phyloP scores from a whole-genome alignment of 306 rosid species.

The Begonia loranthoides region DNA sequence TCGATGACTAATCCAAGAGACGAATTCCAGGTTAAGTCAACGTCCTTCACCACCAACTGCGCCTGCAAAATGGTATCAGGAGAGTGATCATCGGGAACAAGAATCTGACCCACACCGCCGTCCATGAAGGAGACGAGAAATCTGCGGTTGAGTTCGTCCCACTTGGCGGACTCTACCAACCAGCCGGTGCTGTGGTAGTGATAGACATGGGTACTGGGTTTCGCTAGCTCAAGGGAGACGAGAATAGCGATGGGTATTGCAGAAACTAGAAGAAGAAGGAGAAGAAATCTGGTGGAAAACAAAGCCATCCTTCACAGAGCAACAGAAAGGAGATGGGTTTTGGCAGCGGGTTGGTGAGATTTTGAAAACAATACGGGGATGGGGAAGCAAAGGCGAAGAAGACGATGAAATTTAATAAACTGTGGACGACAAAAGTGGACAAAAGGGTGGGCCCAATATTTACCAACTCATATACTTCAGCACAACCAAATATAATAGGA shows the following conservation, averaged over 20 bases:
- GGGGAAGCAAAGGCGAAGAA: no score
- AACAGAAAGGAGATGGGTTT: neutral
- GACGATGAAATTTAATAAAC: no score
- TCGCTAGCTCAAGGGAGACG: conserved; percentile 48
- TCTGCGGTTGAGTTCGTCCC: conserved; percentile 58
- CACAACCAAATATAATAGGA: no score
- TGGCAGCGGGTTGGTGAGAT: no score
- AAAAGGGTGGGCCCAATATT: no score
- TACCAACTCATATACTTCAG: no score
- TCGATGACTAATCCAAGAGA: conserved; percentile 56
- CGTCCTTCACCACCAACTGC: conserved; percentile 30
- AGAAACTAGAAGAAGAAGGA: conserved; percentile 30
- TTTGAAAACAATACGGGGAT: no score
- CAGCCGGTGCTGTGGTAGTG: conserved; percentile 56
- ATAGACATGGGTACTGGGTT: conserved; percentile 47
- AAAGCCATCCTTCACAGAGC: conserved; percentile 7
- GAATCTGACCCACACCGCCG: conserved; percentile 55
- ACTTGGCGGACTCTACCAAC: conserved; percentile 63
- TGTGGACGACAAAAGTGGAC: neutral
- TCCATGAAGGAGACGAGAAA: conserved; percentile 44
- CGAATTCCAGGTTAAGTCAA: conserved; percentile 42
- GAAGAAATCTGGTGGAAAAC: conserved; percentile 35
- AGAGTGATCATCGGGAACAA: conserved; percentile 19
- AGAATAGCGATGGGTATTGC: conserved; percentile 66
- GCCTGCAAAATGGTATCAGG: conserved; percentile 28